Evolutionary conservation across 208 protist genomes (phyloP).

Genomic region (Trichomonas vaginalis): DNA sequence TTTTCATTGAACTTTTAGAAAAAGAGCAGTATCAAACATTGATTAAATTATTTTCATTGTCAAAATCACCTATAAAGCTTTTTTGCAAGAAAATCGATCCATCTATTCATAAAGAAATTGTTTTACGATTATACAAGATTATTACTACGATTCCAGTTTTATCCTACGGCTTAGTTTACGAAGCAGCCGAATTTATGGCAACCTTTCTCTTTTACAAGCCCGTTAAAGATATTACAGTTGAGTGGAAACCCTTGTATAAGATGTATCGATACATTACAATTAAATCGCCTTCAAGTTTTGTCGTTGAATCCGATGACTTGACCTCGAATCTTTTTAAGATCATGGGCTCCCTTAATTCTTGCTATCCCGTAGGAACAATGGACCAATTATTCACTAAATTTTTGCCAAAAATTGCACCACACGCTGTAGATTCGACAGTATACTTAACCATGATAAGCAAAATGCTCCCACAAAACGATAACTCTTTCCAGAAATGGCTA

Average conservation of each 20-base stretch:
- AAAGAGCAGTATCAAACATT: neutral
- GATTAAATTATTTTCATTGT: neutral
- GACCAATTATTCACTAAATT: neutral
- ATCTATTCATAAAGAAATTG: neutral
- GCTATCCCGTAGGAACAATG: neutral
- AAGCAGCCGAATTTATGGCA: neutral
- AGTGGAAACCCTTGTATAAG: neutral
- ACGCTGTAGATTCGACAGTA: neutral
- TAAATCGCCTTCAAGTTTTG: neutral
- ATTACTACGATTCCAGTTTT: neutral
- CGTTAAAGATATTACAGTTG: neutral
- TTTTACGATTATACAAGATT: neutral
- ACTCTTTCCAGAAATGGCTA: neutral
- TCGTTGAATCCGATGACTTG: neutral
- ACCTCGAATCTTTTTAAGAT: neutral
- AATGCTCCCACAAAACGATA: neutral
- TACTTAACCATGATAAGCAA: neutral
- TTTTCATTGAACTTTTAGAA: neutral
- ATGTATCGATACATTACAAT: neutral
- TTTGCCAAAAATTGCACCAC: neutral
- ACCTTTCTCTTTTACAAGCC: neutral
- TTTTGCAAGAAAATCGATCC: neutral
- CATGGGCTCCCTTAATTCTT: neutral
- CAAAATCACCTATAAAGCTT: neutral
- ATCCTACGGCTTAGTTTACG: neutral